Evolutionary conservation across 2,329 filamentous ascomycete genomes (phyloP), one percentile per base, ranked within the genome.

Genomic region (Sphaerostilbella broomeana): DNA sequence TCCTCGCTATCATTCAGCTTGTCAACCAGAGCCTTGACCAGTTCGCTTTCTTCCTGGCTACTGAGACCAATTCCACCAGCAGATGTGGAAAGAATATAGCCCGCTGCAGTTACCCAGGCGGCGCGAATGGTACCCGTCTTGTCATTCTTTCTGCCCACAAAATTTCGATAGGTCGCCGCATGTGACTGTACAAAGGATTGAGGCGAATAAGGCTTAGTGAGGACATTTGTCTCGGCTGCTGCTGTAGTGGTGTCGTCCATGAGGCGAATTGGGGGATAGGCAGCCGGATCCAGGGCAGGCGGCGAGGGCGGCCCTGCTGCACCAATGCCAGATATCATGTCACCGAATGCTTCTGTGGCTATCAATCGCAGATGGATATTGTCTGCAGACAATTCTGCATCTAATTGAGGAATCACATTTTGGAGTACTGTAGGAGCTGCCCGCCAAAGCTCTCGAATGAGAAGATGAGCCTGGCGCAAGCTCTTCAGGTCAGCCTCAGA

Each of bases 281-380:
- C 81, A 16, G 84, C 76, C 10, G 90, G 86, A 53, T 95, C 87
- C 55, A 95, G 72, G 2, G 69, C 62, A 8, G 83, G 76, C 6
- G 78, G 65, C 11, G 84, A 77, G 12, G 89, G 87, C 40, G 86
- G 85, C 0, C 90, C 90, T 45, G 89, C 87, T 45, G 90, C 86
- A 35, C 90, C 90, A 57, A 97, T 94, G 5, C 90, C 90, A 27
- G 90, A 83, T 18, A 94, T 84, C 71, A 98, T 89, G 56, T 97
- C 90, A 38, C 94, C 92, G 26, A 98, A 77, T 0, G 92, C 95
- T 61, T 97, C 87, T 0, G 90, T 94, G 3, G 90, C 90, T 42
- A 98, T 73, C 43, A 86, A 75, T 38, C 92, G 84, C 40, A 98
- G 68, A 51, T 92, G 81, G 3, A 89, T 73, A 44, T 94, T 94